A percentile compares a stretch with the other conserved stretches of the same genome.
Evolutionary conservation across 202 grass and related monocot genomes (phyloP).

Genomic region (Bolboschoenoplectus hybrid): DNA sequence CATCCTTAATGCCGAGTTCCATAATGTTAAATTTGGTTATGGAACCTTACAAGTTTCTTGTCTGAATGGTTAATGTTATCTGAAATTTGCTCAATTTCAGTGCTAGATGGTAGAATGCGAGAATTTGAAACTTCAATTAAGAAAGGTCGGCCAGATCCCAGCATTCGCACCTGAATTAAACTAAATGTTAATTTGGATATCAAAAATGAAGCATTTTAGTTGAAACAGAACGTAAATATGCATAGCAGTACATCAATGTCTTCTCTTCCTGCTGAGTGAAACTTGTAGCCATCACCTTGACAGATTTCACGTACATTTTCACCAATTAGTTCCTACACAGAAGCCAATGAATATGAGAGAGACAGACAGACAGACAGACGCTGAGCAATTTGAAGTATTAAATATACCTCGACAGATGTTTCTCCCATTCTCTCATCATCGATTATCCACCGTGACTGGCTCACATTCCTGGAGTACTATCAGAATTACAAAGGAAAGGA

Average conservation of each 20-base stretch:
- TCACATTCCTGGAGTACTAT: constrained; percentile 95
- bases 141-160: constrained; percentile 97
- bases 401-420: constrained; percentile 85
- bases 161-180: constrained; percentile 76
- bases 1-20: neutral
- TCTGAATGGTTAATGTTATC: constrained; percentile 76
- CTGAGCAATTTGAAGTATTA: neutral
- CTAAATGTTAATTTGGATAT: constrained; percentile 26
- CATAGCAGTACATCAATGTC: constrained; percentile 83
- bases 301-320: constrained; percentile 58
- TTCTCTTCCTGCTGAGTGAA: constrained; percentile 97
- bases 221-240: constrained; percentile 8
- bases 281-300: constrained; percentile 79
- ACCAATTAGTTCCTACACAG: constrained; percentile 79
- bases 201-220: constrained; percentile 36
- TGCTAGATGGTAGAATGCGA: constrained; percentile 61
- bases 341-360: neutral
- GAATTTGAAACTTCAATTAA: constrained; percentile 79
- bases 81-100: constrained; percentile 71
- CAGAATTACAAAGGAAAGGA: constrained; percentile 31
- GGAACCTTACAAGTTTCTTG: constrained; percentile 73
- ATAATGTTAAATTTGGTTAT: constrained; percentile 20
- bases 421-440: constrained; percentile 99
- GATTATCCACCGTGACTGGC: constrained; percentile 96
- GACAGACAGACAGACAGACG: neutral